Evolutionary conservation across 495 filamentous ascomycete genomes (phyloP).

Genomic region (Penicillium silybi): DNA sequence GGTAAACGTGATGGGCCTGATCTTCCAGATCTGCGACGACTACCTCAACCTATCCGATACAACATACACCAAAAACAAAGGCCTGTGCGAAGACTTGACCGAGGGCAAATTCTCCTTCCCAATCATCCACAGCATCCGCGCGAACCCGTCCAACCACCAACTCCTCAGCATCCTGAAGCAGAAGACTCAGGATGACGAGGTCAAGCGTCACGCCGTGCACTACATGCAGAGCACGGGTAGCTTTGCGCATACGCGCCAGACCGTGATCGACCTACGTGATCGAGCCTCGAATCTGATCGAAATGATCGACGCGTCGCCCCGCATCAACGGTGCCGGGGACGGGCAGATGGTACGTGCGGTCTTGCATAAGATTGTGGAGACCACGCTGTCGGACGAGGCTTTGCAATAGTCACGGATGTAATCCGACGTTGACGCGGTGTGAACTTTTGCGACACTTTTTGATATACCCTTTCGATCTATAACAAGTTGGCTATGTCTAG

Average conservation of each 20-base stretch:
- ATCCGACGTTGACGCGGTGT: not conserved
- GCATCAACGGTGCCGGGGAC: slow-evolving; percentile 26
- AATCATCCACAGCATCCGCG: slow-evolving; percentile 90
- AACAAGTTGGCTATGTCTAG: not conserved
- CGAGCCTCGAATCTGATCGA: slow-evolving; percentile 65
- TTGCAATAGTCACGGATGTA: not conserved
- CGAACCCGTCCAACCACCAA: slow-evolving; percentile 72
- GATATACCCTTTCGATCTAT: slow-evolving; percentile 5
- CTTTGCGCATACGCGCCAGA: slow-evolving; percentile 77
- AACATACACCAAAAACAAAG: slow-evolving; percentile 83
- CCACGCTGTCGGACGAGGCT: slow-evolving; percentile 30
- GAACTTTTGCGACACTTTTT: slow-evolving; percentile 1
- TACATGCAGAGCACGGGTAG: slow-evolving; percentile 90
- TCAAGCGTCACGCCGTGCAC: slow-evolving; percentile 85
- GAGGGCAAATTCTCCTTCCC: slow-evolving; percentile 99
- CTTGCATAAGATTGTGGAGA: slow-evolving; percentile 44
- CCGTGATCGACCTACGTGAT: slow-evolving; percentile 62
- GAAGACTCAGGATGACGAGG: slow-evolving; percentile 76
- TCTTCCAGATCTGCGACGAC: slow-evolving; percentile 97
- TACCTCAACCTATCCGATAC: slow-evolving; percentile 76
- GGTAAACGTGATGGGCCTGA: slow-evolving; percentile 84
- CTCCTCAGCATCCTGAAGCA: slow-evolving; percentile 91
- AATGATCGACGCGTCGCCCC: slow-evolving; percentile 54
- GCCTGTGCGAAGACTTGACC: slow-evolving; percentile 92
- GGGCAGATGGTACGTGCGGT: slow-evolving; percentile 42